A percentile compares a stretch with the other conserved stretches of the same genome.
Conservation (phyloP, 2,329 filamentous ascomycete species). For the Colletotrichum sp. region DNA sequence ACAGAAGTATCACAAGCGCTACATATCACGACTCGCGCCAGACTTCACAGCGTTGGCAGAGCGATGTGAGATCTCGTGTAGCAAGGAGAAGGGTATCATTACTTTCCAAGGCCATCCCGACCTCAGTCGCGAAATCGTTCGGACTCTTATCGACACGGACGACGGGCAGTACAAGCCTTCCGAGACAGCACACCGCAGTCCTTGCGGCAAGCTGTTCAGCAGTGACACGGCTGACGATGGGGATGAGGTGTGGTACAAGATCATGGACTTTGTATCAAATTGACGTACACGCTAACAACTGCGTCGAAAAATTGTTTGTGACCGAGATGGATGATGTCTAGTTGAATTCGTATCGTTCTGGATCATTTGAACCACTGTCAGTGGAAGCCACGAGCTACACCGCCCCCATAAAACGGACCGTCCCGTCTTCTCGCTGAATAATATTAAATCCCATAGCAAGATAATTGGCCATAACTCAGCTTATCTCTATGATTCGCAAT, state of each 20-base stretch:
- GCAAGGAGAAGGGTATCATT: not conserved
- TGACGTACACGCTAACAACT: not conserved
- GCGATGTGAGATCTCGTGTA: not conserved
- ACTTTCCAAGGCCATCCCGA: not conserved
- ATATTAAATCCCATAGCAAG: not conserved
- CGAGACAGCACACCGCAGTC: not conserved
- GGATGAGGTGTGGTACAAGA: not conserved
- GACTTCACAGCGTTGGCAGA: not conserved
- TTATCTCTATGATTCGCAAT: not conserved
- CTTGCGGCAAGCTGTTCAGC: not conserved
- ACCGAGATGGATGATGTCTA: not conserved
- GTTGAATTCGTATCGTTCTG: not conserved
- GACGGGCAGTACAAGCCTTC: not conserved
- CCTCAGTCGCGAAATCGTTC: not conserved
- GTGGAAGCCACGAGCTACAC: not conserved
- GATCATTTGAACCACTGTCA: not conserved
- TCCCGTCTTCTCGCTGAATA: not conserved
- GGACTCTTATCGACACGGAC: not conserved
- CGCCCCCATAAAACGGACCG: not conserved
- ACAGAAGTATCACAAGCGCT: not conserved
- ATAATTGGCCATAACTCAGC: not conserved
- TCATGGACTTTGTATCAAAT: not conserved
- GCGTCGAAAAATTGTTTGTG: not conserved
- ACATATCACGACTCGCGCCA: not conserved
- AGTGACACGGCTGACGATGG: not conserved